Evolutionary conservation across 2,329 filamentous ascomycete genomes (phyloP), one percentile per base, ranked within the genome.

Genomic region (Metarhizium guizhouense): DNA sequence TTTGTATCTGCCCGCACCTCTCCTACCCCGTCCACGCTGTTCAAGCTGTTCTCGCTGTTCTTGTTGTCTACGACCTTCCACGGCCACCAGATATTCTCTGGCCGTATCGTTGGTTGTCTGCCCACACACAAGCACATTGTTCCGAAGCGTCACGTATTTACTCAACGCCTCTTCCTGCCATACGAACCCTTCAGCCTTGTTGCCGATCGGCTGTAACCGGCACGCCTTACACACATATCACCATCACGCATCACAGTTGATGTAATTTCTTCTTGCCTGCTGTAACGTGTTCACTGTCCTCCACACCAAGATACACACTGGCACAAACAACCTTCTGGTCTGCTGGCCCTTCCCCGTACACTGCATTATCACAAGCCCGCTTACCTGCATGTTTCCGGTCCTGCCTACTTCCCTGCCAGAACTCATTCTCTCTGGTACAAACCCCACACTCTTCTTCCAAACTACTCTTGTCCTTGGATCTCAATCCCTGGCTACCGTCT

Each of bases 391-490:
- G 52, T 47, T 58, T 52, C 36, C 16, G 10, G 29, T 45, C 20
- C 48, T 47, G 40, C 48, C 45, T 53, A 49, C 53, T 42, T 53
- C 43, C 52, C 38, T 40, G 14, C 51, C 38, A 56, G 16, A 54
- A 14, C 51, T 30, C 16, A 57, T 57, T 63, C 25, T 54, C 55
- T 56, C 58, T 58, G 52, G 58, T 59, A 62, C 54, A 54, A 30
- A 55, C 64, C 63, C 57, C 54, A 58, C 58, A 61, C 58, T 59
- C 60, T 61, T 62, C 61, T 62, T 60, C 56, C 43, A 25, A 25
- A 57, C 51, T 55, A 43, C 56, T 55, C 47, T 59, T 53, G 54
- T 58, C 20, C 47, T 47, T 47, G 53, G 48, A 51, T 11, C 36
- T 10, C 16, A 20, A 51, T 38, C 34, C 36, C 32, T 51, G 38